Evolutionary conservation across 495 filamentous ascomycete species (phyloP).

Genomic region (Hypoxylon fuscum): DNA sequence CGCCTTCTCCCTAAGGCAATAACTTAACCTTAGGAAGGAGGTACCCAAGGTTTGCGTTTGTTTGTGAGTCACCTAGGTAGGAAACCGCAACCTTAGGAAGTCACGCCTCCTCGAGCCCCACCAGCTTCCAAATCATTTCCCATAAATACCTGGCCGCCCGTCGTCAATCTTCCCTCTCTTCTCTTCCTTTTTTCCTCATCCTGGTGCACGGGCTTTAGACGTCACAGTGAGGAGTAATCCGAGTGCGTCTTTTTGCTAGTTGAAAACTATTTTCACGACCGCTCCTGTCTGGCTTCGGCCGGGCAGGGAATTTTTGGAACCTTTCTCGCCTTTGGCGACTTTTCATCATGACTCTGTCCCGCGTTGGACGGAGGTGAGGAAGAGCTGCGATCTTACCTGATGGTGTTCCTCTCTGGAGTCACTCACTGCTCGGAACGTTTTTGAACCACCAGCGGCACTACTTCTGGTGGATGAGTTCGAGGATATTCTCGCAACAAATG

Average conservation of each 20-base stretch:
- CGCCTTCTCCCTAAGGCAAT: too few species aligned
- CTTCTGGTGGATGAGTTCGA: too few species aligned
- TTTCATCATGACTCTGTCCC: constrained; percentile 34
- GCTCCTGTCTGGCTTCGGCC: constrained; percentile 38
- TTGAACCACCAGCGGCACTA: too few species aligned
- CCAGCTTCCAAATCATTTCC: constrained; percentile 1
- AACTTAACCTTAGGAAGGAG: too few species aligned
- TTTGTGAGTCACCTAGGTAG: too few species aligned
- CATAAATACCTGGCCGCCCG: constrained; percentile 19
- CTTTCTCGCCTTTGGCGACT: constrained; percentile 9
- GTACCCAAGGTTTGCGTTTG: too few species aligned
- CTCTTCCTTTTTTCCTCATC: constrained; percentile 31
- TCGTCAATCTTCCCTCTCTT: constrained; percentile 2
- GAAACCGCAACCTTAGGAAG: too few species aligned
- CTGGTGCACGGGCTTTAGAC: constrained; percentile 41
- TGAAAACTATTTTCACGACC: constrained; percentile 50
- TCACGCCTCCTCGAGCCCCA: too few species aligned
- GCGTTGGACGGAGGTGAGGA: constrained; percentile 34
- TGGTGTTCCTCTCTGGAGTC: too few species aligned
- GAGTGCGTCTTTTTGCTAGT: constrained; percentile 48
- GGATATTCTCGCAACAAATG: too few species aligned
- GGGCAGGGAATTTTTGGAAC: constrained; percentile 49
- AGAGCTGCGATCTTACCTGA: too few species aligned
- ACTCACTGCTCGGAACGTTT: too few species aligned
- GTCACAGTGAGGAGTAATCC: constrained; percentile 43